phyloP scores from a whole-genome alignment of 495 filamentous ascomycete species.

The Penicillium tannophilum region DNA sequence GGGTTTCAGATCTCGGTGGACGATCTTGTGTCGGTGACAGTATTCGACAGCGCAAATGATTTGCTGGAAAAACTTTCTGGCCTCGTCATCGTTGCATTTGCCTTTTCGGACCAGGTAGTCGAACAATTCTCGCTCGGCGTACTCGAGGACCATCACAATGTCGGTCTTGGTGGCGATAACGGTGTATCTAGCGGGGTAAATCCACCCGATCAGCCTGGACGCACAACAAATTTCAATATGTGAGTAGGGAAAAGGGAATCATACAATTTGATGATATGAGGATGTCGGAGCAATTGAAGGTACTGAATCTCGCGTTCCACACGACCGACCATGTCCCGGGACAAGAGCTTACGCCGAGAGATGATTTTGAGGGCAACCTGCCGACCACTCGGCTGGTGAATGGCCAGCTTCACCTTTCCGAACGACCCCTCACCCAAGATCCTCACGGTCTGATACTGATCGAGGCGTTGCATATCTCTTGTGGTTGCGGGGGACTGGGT shows the following conservation, averaged over 20 bases:
- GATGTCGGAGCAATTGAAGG: constrained; percentile 90
- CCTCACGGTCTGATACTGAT: constrained; percentile 85
- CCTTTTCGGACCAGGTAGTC: constrained; percentile 94
- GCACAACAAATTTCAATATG: constrained; percentile 4
- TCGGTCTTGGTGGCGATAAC: constrained; percentile 91
- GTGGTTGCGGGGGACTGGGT: constrained; percentile 48
- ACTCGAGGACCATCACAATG: constrained; percentile 99
- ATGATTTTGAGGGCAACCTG: constrained; percentile 98
- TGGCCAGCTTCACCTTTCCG: constrained; percentile 96
- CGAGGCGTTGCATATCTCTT: constrained; percentile 74
- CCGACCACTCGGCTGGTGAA: constrained; percentile 85
- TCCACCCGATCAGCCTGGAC: constrained; percentile 13
- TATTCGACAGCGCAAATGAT: constrained; percentile 99
- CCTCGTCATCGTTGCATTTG: constrained; percentile 83
- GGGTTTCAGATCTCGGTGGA: constrained; percentile 95
- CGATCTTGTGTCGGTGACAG: constrained; percentile 98
- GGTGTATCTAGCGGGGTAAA: constrained; percentile 66
- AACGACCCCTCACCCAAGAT: constrained; percentile 96
- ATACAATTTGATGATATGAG: constrained; percentile 98
- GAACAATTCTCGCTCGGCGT: constrained; percentile 93
- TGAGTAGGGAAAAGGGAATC: not conserved
- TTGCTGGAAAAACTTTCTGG: constrained; percentile 96
- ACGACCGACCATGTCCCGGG: constrained; percentile 92
- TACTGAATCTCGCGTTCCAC: constrained; percentile 99
- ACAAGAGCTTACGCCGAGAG: constrained; percentile 89